Base-by-base conservation (phyloP, 768 basidiomycete species). In the Lentinula boryana region DNA sequence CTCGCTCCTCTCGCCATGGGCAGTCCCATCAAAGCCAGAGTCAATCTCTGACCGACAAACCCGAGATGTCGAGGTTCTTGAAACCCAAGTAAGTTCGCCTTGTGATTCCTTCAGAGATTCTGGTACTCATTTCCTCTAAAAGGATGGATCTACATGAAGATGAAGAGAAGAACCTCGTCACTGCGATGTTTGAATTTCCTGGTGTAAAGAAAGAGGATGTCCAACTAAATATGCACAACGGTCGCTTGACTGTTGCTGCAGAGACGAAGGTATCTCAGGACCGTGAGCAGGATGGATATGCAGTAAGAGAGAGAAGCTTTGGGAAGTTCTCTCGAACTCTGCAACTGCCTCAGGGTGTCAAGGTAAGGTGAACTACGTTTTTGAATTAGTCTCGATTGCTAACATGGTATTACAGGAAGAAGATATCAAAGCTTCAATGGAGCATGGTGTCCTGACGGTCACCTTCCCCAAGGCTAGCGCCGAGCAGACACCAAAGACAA, bases 111-210 rank as follows among this genome's bases (percentile, higher is more conserved):
- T 38, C 36, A 3, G 9, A 15, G 5, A 16, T 12, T 13, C 2
- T 3, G 9, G 13, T 52, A 38, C 23, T 49, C 18, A 8, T 5
- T 38, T 8, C 36, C 16, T 9, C 13, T 13, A 38, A 51, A 35
- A 85, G 84, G 65, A 80, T 86, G 79, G 83, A 86, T 64, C 69
- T 86, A 9, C 79, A 82, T 66, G 84, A 86, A 65, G 71, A 84
- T 63, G 23, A 65, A 0, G 73, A 78, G 21, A 71, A 65, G 53
- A 84, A 84, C 67, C 69, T 72, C 3, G 80, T 86, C 21, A 84
- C 80, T 1, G 85, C 84, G 35, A 70, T 76, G 4, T 84, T 87
- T 66, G 86, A 87, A 65, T 72, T 87, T 16, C 86, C 86, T 1
- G 84, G 84, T 23, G 32, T 86, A 46, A 75, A 75, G 62, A 80